Evolutionary conservation across 768 basidiomycete species (phyloP), one percentile per base, ranked within the genome.

Genomic region (Baorangia bicolor): DNA sequence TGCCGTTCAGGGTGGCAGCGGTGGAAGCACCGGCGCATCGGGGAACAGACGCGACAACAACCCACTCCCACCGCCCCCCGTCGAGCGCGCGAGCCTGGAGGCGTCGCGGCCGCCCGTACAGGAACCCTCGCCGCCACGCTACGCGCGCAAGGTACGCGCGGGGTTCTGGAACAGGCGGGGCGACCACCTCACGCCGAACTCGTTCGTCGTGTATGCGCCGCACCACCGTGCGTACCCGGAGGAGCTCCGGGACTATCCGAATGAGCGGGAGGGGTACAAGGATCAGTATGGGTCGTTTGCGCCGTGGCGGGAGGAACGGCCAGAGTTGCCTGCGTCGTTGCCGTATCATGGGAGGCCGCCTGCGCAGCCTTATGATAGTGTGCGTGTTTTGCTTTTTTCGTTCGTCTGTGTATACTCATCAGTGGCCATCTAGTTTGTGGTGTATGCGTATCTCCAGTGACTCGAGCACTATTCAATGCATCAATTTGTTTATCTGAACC

Each of bases 121-220:
- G 42, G 68, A 66, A 34, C 62, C 68, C 9, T 65, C 70, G 42
- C 74, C 73, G 13, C 56, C 68, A 18, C 53, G 53, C 21, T 67
- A 70, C 51, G 49, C 70, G 31, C 64, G 57, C 56, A 73, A 76
- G 55, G 49, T 75, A 10, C 84, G 87, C 20, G 70, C 71, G 33
- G 89, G 88, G 2, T 83, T 74, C 60, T 91, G 89, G 89, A 91
- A 91, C 60, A 65, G 78, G n/a, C 82, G 88, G 2, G 89, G 89
- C 0, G 89, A 91, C 65, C 82, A 88, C 60, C 77, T 87, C 47
- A 86, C 84, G 21, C 49, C 67, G 21, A 70, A 74, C 20, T 77
- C 78, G 44, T 85, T 73, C 61, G 75, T 89, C 58, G 87, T 91
- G 31, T 89, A 85, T 53, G 87, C 86, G 9, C 89, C 89, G 2